Percentiles rank a stretch among this genome's conserved stretches.
These are phyloP conservation scores for Cytospora leucostoma DNA, from an alignment of 2,329 filamentous ascomycete genomes.

Conservation along the genomic window DNA sequence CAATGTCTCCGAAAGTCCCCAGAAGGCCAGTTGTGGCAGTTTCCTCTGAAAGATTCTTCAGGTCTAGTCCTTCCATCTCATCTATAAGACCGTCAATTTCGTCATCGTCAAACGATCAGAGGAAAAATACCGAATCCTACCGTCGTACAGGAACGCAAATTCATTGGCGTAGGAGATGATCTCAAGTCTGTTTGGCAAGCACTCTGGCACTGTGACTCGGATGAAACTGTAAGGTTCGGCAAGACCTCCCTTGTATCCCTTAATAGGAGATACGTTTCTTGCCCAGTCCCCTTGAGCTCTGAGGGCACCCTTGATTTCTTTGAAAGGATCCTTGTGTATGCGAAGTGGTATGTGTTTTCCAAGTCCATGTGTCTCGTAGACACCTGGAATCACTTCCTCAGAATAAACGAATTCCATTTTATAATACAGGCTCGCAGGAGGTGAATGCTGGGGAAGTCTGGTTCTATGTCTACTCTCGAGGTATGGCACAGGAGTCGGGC, in stretches of 20 bases:
- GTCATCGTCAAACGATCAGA: background rate
- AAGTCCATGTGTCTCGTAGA: conserved; percentile 37
- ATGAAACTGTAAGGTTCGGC: conserved; percentile 37
- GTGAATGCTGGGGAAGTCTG: too few relatives aligned
- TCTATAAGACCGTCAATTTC: background rate
- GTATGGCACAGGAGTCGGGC: too few relatives aligned
- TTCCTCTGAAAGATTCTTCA: conserved; percentile 16
- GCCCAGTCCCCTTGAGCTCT: conserved; percentile 41
- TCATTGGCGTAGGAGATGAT: conserved; percentile 44
- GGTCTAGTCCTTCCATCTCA: background rate
- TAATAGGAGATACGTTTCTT: conserved; percentile 34
- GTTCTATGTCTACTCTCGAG: too few relatives aligned
- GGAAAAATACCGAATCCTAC: conserved; percentile 18
- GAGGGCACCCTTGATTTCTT: conserved; percentile 37
- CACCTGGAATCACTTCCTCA: too few relatives aligned
- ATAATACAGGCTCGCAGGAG: too few relatives aligned
- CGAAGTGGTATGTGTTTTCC: conserved; percentile 34
- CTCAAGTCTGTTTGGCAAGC: conserved; percentile 42
- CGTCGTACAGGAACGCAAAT: conserved; percentile 44
- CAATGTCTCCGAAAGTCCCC: conserved; percentile 29
- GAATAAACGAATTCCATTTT: too few relatives aligned
- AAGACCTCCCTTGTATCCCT: conserved; percentile 36
- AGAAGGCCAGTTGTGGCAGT: conserved; percentile 31
- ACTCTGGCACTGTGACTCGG: conserved; percentile 39
- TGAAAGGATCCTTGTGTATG: conserved; percentile 30